Base-by-base conservation (phyloP, 495 filamentous ascomycete species). In the Penicillium macrosclerotiorum region DNA sequence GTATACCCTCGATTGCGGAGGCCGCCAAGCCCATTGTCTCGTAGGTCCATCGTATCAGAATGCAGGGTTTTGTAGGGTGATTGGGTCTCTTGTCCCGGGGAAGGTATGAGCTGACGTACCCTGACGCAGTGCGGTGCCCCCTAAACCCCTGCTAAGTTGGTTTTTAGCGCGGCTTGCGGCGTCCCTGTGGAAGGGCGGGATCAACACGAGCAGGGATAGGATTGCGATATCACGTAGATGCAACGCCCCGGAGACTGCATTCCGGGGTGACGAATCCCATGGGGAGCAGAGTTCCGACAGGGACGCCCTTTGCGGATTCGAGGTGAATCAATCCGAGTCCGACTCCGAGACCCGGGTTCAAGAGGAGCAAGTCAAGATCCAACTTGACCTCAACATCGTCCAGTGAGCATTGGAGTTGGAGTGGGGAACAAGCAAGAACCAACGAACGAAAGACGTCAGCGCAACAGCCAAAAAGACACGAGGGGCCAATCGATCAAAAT, bases 91-190 rank as follows among this genome's bases (percentile, higher is more conserved):
- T 31, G 24, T 16, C 34, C 38, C 43, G 37, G 20, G 46, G 41
- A 30, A 50, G 37, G 47, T 32, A 52, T 47, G 40, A 46, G 56
- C 56, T 57, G 56, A 60, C 55, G 55, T 59, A 59, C 24, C 29
- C 52, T 38, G 42, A 25, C 34, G 39, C 42, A 49, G 39, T 26
- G 22, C 7, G 11, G 35, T 24, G 17, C 16, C 35, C 37, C 42
- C 40, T 17, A 19, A 44, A 38, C 31, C 52, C 48, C 43, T 51
- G 44, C 37, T 49, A 40, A 20, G 36, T 32, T 26, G 24, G 37
- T 29, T n/a, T n/a, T 37, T 49, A 55, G 52, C 18, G 47, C 32
- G 42, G 42, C 36, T 19, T 39, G 41, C 34, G 20, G 45, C 35
- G 43, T 47, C 26, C 44, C 49, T 48, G 31, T 54, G 49, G 33